Percentiles rank a stretch among this genome's conserved stretches.
Conservation (phyloP, 2,329 filamentous ascomycete species). For the Biscogniauxia mediterranea region DNA sequence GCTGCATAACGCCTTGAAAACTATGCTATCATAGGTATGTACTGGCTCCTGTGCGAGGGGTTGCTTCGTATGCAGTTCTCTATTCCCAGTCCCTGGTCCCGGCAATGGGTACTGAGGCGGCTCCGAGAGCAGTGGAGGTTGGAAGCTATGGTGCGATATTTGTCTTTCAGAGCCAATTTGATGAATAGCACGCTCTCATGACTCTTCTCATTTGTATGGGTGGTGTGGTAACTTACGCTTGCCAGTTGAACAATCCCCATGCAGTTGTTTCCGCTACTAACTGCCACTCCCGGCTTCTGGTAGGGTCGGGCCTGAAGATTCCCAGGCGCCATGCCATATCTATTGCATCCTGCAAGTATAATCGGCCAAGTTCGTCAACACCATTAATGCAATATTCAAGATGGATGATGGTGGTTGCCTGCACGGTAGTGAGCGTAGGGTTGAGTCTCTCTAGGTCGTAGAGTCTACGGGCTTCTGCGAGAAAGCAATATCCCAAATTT, state of each 20-base stretch:
- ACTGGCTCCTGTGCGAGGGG: conserved; percentile 25
- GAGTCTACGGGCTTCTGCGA: conserved; percentile 38
- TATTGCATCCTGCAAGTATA: conserved; percentile 19
- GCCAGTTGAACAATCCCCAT: conserved; percentile 37
- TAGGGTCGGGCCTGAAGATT: conserved; percentile 20
- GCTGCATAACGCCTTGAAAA: conserved; percentile 28
- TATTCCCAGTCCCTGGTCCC: conserved; percentile 30
- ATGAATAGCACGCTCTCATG: conserved; percentile 7
- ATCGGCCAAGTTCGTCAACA: conserved; percentile 26
- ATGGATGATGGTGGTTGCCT: conserved; percentile 34
- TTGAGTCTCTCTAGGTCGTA: conserved; percentile 35
- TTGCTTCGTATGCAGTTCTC: conserved; percentile 38
- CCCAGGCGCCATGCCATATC: conserved; percentile 23
- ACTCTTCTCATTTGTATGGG: not conserved
- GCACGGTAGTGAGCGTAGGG: conserved; percentile 34
- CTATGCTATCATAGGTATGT: conserved; percentile 26
- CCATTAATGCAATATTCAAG: conserved; percentile 29
- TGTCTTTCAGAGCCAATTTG: conserved; percentile 6
- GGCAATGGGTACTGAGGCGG: conserved; percentile 34
- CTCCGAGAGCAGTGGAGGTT: conserved; percentile 28
- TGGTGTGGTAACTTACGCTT: conserved; percentile 23
- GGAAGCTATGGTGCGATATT: conserved; percentile 23
- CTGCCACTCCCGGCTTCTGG: conserved; percentile 17
- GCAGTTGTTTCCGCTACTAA: conserved; percentile 30
- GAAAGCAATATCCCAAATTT: conserved; percentile 36